Percentiles rank a stretch among this genome's conserved stretches.
Evolutionary conservation across 345 rosid species (phyloP).

Genomic region (Gossypium turneri): DNA sequence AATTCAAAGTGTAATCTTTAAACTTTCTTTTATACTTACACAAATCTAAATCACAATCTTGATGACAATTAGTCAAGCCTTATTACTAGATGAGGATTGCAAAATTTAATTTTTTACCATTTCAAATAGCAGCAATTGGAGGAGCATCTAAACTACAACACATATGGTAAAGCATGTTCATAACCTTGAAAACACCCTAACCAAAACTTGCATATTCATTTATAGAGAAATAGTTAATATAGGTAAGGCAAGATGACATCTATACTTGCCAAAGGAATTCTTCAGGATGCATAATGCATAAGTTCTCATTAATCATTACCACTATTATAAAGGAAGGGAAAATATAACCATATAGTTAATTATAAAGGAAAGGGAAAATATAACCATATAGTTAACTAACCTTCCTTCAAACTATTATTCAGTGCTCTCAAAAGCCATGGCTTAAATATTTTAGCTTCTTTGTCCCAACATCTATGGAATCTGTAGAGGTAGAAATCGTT

Average conservation of each 20-base stretch:
- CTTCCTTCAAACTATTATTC: conserved; percentile 71
- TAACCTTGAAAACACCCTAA: conserved; percentile 80
- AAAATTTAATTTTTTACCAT: too few species aligned
- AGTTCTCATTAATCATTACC: background rate
- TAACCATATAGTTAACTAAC: conserved; percentile 28
- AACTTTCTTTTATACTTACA: too few species aligned
- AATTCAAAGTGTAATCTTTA: too few species aligned
- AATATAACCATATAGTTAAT: background rate
- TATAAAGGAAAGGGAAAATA: background rate
- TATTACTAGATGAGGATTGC: too few species aligned
- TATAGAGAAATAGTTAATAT: background rate
- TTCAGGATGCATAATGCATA: background rate
- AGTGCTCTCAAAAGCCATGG: conserved; percentile 91
- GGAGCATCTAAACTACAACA: too few species aligned
- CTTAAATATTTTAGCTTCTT: conserved; percentile 55
- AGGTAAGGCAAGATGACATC: background rate
- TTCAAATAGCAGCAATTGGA: too few species aligned
- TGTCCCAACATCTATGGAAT: conserved; percentile 70
- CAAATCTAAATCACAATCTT: too few species aligned
- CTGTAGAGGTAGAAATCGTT: conserved; percentile 31
- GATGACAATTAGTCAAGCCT: too few species aligned
- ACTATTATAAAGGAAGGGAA: background rate
- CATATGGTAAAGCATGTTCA: too few species aligned
- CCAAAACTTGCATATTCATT: conserved; percentile 62
- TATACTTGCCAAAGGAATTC: background rate